phyloP scores from a whole-genome alignment of 1,284 basidiomycete species.

The Cryptococcus sp. region DNA sequence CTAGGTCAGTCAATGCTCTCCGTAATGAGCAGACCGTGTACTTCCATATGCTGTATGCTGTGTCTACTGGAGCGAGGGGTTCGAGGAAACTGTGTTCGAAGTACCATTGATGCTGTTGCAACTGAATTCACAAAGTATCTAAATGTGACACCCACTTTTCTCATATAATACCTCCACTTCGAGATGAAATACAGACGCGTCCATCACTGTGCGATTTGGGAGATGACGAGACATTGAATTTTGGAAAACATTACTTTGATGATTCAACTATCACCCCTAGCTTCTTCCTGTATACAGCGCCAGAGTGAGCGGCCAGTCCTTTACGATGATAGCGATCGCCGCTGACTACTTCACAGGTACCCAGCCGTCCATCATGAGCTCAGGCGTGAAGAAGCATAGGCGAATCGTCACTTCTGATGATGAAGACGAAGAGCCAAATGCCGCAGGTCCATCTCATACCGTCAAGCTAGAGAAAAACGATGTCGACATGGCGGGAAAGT shows the following conservation, averaged over 20 bases:
- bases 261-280: background rate
- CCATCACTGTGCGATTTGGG: background rate
- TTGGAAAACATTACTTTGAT: conserved; percentile 3
- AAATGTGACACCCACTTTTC: too few relatives aligned
- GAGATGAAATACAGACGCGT: conserved; percentile 1
- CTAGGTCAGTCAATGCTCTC: too few relatives aligned
- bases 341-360: too few relatives aligned
- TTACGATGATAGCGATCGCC: too few relatives aligned
- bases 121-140: too few relatives aligned
- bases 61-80: too few relatives aligned
- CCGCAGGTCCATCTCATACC: conserved; percentile 3
- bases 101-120: too few relatives aligned
- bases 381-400: conserved; percentile 55
- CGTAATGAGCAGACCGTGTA: too few relatives aligned
- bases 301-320: conserved; percentile 15
- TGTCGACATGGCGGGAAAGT: background rate
- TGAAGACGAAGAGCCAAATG: conserved; percentile 53
- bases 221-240: background rate
- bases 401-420: conserved; percentile 68
- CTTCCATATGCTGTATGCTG: too few relatives aligned
- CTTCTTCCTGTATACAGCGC: too few relatives aligned
- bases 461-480: conserved; percentile 1
- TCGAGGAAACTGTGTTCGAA: too few relatives aligned
- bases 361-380: conserved; percentile 27
- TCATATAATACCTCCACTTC: too few relatives aligned